Base-by-base conservation (phyloP, 2,329 filamentous ascomycete species). In the Xylariales sp. region DNA sequence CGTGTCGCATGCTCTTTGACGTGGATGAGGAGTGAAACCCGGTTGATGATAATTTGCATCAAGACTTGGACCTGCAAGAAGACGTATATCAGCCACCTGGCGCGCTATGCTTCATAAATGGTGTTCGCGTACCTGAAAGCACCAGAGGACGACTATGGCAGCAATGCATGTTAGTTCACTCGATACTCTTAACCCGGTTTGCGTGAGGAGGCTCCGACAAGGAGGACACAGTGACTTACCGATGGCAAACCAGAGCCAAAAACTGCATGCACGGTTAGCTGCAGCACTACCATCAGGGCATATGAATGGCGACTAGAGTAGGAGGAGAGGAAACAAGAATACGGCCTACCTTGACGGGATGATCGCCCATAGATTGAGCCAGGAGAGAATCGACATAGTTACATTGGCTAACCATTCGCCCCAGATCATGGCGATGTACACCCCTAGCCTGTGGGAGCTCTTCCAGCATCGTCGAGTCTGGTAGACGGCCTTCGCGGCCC, bases 161-260 rank as follows among this genome's bases (percentile, higher is more conserved):
- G n/a, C 29, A 17, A 12, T 5, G 13, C 5, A 4, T 25, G 23
- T n/a, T n/a, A 25, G 5, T 31, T 17, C 12, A 31, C 12, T 17
- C 5, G 29, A 2, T n/a, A n/a, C n/a, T n/a, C n/a, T n/a, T n/a
- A n/a, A n/a, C n/a, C n/a, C n/a, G n/a, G n/a, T n/a, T n/a, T n/a
- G n/a, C n/a, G n/a, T n/a, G n/a, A n/a, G n/a, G n/a, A n/a, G n/a
- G n/a, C 6, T n/a, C 13, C 14, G 29, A 17, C 5, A 17, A 2
- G 29, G 29, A 12, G 15, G 16, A 12, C 29, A 31, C 18, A 5
- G 29, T 16, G 29, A 31, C 29, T 31, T 17, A 38, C 36, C 10
- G n/a, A 38, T 33, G 36, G 24, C 21, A 17, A 40, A 40, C 37
- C 37, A 40, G 16, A 40, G 30, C 37, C 37, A 40, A 23, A 40